Base-by-base conservation (phyloP, 805 yeast species). In the Cyberlindnera americana region DNA sequence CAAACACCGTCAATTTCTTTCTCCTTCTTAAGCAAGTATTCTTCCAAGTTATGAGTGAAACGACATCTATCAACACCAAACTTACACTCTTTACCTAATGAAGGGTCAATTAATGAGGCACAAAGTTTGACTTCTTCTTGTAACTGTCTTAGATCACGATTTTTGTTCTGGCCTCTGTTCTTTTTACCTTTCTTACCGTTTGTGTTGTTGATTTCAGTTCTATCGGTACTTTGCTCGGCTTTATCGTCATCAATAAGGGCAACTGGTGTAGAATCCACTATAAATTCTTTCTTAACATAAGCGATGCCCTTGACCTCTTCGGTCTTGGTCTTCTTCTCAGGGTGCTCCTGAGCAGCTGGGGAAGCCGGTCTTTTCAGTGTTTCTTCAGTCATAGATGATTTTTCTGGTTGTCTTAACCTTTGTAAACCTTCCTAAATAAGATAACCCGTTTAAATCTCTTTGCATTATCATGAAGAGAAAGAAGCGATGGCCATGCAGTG, bases 101-200 rank as follows among this genome's bases (percentile, higher is more conserved):
- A 73, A 3, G 82, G 84, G 48, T 81, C 83, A 16, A 81, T 62
- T 28, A 76, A 66, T 21, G 79, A 66, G 2, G 78, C 70, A 64
- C 96, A 90, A 39, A 89, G 57, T 49, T 78, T 73, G 33, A 82
- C 60, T 7, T 65, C 71, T 43, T 83, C 95, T 37, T 73, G 78
- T 3, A 64, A 67, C 57, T 87, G 95, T 42, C 72, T 75, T 48
- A 86, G 70, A 47, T 84, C 90, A 53, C 97, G 71, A 43, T 77
- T 77, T 60, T 88, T 87, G 62, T 88, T 88, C 64, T 88, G 96
- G 0, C 96, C 96, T 44, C 87, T 68, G 36, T 67, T 66, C 55
- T 75, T 81, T 51, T 71, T 67, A 27, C 66, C 65, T 43, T 64
- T 60, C 38, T 66, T 67, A 22, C 65, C 74, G 10, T 70, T 73